Conservation (phyloP, 1,284 basidiomycete species). For the Ceratobasidium sp. region DNA sequence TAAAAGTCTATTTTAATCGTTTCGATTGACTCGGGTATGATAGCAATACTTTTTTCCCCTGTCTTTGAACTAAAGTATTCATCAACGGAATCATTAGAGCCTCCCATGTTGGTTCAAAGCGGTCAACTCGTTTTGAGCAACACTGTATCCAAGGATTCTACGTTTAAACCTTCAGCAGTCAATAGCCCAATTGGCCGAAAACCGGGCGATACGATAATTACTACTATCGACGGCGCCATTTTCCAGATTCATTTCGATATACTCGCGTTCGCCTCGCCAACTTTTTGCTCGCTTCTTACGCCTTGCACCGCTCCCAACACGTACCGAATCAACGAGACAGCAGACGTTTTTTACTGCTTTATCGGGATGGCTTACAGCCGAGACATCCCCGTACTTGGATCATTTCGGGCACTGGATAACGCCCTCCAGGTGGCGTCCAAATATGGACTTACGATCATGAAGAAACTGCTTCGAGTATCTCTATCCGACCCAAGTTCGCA, state of each 20-base stretch:
- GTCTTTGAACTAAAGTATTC: neutral
- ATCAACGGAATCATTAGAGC: too few species aligned
- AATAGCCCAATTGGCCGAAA: neutral
- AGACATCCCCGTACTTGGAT: neutral
- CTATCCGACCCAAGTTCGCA: neutral
- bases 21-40: neutral
- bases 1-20: too few species aligned
- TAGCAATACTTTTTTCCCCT: neutral
- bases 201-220: conserved; percentile 18
- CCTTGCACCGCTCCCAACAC: neutral
- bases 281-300: neutral
- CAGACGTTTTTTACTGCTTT: neutral
- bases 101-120: neutral
- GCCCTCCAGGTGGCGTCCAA: conserved; percentile 1
- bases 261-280: conserved; percentile 19
- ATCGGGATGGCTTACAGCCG: conserved; percentile 19
- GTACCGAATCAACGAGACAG: neutral
- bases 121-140: neutral
- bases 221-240: conserved; percentile 8
- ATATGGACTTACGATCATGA: conserved; percentile 18
- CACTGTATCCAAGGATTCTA: neutral
- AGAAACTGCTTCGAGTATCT: neutral
- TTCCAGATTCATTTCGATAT: conserved; percentile 31
- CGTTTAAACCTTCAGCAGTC: neutral
- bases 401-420: conserved; percentile 23